These are phyloP conservation scores for Zymoseptoria pseudotritici DNA, from an alignment of 2,329 filamentous ascomycete genomes.

Conservation along the genomic window DNA sequence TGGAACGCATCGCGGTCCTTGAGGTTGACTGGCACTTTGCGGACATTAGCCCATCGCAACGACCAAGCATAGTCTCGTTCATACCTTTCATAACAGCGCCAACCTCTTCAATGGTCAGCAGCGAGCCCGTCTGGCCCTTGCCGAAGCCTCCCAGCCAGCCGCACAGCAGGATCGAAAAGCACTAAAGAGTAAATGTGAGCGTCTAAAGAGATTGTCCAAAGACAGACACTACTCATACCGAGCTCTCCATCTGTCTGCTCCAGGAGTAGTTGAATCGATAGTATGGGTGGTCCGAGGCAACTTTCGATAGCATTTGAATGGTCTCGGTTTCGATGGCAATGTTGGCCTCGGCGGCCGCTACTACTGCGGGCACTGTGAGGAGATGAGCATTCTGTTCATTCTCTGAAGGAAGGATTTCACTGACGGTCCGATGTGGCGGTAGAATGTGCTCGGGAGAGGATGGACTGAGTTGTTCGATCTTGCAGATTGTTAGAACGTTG, in stretches of 20 bases:
- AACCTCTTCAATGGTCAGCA: conserved; percentile 83
- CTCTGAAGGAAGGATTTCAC: conserved; percentile 22
- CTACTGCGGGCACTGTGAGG: conserved; percentile 55
- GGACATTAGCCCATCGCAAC: conserved; percentile 1
- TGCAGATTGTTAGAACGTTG: background rate
- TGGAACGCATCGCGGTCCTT: conserved; percentile 89
- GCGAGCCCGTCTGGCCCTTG: conserved; percentile 45
- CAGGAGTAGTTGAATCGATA: conserved; percentile 96
- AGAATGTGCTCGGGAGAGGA: conserved; percentile 83
- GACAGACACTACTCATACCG: conserved; percentile 43
- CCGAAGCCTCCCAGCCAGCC: conserved; percentile 73
- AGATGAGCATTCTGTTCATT: conserved; percentile 1
- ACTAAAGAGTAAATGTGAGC: conserved; percentile 30
- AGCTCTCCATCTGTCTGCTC: conserved; percentile 75
- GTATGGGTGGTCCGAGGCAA: conserved; percentile 83
- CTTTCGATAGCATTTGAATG: conserved; percentile 59
- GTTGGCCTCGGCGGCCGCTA: conserved; percentile 60
- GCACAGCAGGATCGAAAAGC: conserved; percentile 52
- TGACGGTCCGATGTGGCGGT: conserved; percentile 60
- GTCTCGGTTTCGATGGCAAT: conserved; percentile 67
- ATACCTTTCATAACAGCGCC: conserved; percentile 67
- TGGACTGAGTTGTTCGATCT: conserved; percentile 71
- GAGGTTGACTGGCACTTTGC: conserved; percentile 75
- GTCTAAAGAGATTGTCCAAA: conserved; percentile 41
- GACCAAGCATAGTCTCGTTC: conserved; percentile 11